Base-by-base conservation (phyloP, 768 basidiomycete genomes). In the Suillus decipiens region DNA sequence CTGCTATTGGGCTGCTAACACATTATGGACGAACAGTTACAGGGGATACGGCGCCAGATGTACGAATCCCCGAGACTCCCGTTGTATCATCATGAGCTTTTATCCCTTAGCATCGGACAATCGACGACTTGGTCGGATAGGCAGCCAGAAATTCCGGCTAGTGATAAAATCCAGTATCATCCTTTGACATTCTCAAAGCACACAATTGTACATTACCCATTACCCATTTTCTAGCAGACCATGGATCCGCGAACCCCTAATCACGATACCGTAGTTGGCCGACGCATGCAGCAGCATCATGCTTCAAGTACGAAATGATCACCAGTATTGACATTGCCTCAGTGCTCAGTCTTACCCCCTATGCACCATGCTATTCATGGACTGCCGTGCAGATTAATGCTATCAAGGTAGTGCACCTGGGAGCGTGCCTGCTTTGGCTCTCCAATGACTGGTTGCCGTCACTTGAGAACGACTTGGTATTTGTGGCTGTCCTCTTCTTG, bases 321-420 rank as follows among this genome's bases (percentile, higher is more conserved):
- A 84, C 80, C 11, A 87, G 75, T 56, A 70, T 88, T 83, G 12
- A 80, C 77, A 28, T 78, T 78, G 34, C 73, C 62, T 31, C 70
- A 67, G 61, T 63, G 64, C 62, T 65, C 37, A 45, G 14, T 55
- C 59, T 67, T 66, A 47, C 68, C 81, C 82, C 65, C 70, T 76
- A 45, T 84, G 75, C 39, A 77, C 93, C 0, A 95, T 86, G 8
- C 69, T 71, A 66, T 84, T 87, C 93, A 95, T 93, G 70, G 94
- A 87, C 72, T 94, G 90, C 45, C 82, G 79, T 41, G 79, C 77
- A 12, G 85, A 80, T 82, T 81, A 66, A 93, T 77, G 57, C 87
- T 80, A 60, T 86, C 80, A 66, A 76, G 78, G 71, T 89, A 87
- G 69, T 89, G 87, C 31, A 73, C 72, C 48, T 76, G 76, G 43